Conservation (phyloP, 306 rosid genomes). For the Vicia villosa region DNA sequence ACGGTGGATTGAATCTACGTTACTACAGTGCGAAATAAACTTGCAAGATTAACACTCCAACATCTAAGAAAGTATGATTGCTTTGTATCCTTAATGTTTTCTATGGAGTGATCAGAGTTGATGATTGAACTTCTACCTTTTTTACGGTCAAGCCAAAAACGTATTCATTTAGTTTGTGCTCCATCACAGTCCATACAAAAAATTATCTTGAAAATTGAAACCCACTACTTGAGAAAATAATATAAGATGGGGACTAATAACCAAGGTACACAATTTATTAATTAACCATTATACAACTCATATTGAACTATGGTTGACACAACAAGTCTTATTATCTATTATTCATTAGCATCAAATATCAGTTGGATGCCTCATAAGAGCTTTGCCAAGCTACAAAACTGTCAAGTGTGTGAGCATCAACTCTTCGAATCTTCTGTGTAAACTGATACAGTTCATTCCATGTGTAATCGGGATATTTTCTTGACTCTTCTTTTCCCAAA, state of each 20-base stretch:
- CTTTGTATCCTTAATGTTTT: no score
- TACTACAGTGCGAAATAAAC: no score
- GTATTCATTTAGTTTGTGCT: background rate
- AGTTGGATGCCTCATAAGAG: slow-evolving; percentile 32
- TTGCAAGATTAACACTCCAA: no score
- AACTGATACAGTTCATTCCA: slow-evolving; percentile 57
- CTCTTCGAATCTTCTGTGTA: slow-evolving; percentile 41
- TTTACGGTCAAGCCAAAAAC: background rate
- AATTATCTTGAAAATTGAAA: background rate
- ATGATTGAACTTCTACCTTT: no score
- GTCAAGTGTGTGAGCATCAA: slow-evolving; percentile 48
- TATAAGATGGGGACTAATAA: background rate
- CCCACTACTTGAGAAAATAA: background rate
- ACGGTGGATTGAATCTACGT: no score
- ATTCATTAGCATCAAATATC: background rate
- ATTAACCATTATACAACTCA: background rate
- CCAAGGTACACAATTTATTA: background rate
- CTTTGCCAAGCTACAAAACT: slow-evolving; percentile 41
- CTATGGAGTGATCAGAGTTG: no score
- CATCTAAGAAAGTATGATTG: no score
- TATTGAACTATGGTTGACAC: background rate
- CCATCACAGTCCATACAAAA: no score
- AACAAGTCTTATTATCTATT: background rate
- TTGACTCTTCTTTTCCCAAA: slow-evolving; percentile 36
- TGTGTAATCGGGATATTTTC: slow-evolving; percentile 58